Conservation (phyloP, 768 basidiomycete species). For the Mycena crocata region DNA sequence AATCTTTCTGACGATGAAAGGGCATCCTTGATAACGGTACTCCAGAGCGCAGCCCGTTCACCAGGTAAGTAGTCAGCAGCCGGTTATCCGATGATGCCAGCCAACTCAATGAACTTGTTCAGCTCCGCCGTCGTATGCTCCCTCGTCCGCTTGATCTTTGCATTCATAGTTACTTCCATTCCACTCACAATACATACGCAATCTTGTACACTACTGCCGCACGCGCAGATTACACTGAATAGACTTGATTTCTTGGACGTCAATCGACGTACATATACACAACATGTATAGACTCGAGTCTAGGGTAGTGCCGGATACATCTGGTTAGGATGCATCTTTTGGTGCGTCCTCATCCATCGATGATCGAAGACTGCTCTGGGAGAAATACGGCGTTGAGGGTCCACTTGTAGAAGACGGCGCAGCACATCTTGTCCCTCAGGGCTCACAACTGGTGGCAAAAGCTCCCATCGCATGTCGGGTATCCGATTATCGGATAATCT, state of each 20-base stretch:
- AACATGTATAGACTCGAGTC: not conserved
- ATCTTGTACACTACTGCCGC: constrained; percentile 2
- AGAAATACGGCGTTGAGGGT: constrained; percentile 20
- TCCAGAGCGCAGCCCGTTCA: constrained; percentile 69
- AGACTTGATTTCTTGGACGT: constrained; percentile 13
- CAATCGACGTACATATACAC: too few relatives aligned
- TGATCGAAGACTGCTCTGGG: constrained; percentile 20
- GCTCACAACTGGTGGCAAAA: not conserved
- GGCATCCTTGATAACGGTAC: constrained; percentile 64
- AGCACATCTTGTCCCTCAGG: constrained; percentile 20
- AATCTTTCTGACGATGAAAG: constrained; percentile 81
- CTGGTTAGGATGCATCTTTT: constrained; percentile 6
- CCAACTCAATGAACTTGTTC: not conserved
- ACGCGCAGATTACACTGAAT: constrained; percentile 4
- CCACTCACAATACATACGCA: not conserved
- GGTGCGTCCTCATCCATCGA: constrained; percentile 17
- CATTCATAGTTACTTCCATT: not conserved
- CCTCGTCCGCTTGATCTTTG: constrained; percentile 5
- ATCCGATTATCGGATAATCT: not conserved
- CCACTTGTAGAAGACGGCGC: constrained; percentile 4
- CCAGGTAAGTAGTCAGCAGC: constrained; percentile 59
- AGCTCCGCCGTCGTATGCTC: constrained; percentile 26
- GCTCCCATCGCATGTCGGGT: constrained; percentile 11
- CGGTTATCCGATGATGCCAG: not conserved
- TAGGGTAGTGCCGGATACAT: not conserved